Base-by-base conservation (phyloP, 768 basidiomycete genomes). In the Boletus sensibilis region DNA sequence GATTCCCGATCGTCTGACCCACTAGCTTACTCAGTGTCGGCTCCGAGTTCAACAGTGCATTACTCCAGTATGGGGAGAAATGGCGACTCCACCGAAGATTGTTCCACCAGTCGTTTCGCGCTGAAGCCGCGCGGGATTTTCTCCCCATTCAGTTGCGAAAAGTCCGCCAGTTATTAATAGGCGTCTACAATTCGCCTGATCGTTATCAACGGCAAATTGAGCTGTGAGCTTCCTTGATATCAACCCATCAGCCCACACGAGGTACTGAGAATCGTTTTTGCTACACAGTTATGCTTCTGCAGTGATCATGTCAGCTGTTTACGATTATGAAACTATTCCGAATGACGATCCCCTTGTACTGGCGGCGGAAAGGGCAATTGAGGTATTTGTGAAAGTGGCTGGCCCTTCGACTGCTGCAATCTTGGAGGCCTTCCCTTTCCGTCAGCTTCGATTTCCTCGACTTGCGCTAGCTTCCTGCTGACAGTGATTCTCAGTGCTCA, bases 11-110 rank as follows among this genome's bases (percentile, higher is more conserved):
- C 8, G 2, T 54, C 53, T 59, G 37, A 63, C 47, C n/a, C 13
- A 37, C 43, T 11, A 29, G 1, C 20, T 29, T 35, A 35, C n/a
- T 41, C 42, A 70, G 69, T 4, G 10, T 72, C 48, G 69, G 69
- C 3, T 63, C 68, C 20, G 71, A 64, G 43, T 72, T 70, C 48
- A 72, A 72, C 37, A 71, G 60, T 31, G 66, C 69, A 27, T 51
- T 64, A 7, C 71, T 70, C 33, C 69, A 46, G 44, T 71, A 71
- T 31, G 72, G 69, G 5, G 63, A 69, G 16, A 54, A 61, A 45
- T 73, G 69, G 69, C 58, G 69, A 45, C 67, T 71, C 42, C 69
- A 71, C 55, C 69, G 69, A 35, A 57, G 69, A 56, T 63, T 71
- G 29, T 73, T 73, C 48, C 69, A 71, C 33, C 71, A 73, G 49